Evolutionary conservation across 768 basidiomycete species (phyloP).

Genomic region (Agrocybe praecox): DNA sequence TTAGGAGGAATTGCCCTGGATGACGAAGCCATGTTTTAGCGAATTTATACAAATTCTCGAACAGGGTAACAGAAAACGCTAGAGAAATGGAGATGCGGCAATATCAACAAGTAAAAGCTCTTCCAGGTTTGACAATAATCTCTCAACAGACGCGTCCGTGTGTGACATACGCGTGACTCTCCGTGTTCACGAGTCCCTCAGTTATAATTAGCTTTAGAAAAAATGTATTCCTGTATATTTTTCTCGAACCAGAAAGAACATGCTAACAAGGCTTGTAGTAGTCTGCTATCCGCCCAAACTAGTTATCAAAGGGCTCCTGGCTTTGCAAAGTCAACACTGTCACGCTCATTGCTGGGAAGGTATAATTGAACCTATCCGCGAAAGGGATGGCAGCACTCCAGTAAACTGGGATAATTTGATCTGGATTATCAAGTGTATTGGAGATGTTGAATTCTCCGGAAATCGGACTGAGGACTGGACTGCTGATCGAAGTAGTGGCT

Average conservation of each 20-base stretch:
- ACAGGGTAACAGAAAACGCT: too few species aligned
- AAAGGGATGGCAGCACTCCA: constrained; percentile 28
- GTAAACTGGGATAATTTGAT: constrained; percentile 31
- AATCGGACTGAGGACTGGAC: constrained; percentile 30
- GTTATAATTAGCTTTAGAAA: too few species aligned
- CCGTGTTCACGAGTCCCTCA: background rate
- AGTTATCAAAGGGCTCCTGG: background rate
- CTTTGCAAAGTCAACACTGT: constrained; percentile 25
- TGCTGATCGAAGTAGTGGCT: constrained; percentile 26
- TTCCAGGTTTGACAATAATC: too few species aligned
- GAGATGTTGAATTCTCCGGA: constrained; percentile 34
- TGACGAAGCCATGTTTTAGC: constrained; percentile 7
- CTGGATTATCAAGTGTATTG: constrained; percentile 32
- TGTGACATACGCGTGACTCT: constrained; percentile 26
- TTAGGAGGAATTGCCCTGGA: constrained; percentile 50
- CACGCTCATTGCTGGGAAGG: constrained; percentile 35
- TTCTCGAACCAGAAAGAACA: too few species aligned
- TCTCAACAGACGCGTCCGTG: constrained; percentile 6
- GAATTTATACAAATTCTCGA: background rate
- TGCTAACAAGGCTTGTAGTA: too few species aligned
- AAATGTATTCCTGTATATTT: too few species aligned
- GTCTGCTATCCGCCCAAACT: too few species aligned
- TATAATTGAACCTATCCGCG: constrained; percentile 31
- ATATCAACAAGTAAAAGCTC: too few species aligned
- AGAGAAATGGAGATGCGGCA: too few species aligned